Conservation (phyloP, 2,329 filamentous ascomycete genomes). For the Fusarium coicis region DNA sequence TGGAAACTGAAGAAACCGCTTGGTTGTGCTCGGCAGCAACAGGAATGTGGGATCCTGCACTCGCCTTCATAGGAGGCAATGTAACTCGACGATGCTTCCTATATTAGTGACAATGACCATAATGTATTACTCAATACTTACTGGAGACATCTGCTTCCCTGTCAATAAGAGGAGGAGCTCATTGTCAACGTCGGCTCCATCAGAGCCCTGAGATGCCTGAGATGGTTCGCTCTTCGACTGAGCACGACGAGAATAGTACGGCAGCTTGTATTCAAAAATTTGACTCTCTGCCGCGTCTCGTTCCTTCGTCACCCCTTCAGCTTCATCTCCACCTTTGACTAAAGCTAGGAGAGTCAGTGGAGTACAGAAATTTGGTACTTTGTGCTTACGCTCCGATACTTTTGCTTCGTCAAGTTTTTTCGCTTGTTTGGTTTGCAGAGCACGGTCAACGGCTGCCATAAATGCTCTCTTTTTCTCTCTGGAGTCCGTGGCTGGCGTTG, state of each 20-base stretch:
- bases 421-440: conserved; percentile 26
- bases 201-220: conserved; percentile 39
- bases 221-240: conserved; percentile 61
- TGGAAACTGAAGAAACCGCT: neutral
- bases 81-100: conserved; percentile 43
- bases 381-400: conserved; percentile 28
- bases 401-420: neutral
- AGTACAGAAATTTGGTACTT: neutral
- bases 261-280: conserved; percentile 45
- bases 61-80: conserved; percentile 36
- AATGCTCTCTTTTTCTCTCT: conserved; percentile 36
- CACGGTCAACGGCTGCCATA: conserved; percentile 33
- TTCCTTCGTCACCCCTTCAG: conserved; percentile 25
- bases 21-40: conserved; percentile 33
- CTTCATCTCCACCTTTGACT: conserved; percentile 31
- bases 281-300: conserved; percentile 31
- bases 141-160: conserved; percentile 23
- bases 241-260: conserved; percentile 56
- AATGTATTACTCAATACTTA: neutral
- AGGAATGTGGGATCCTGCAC: conserved; percentile 41
- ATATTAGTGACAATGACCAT: conserved; percentile 13
- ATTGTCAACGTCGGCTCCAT: conserved; percentile 23
- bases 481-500: neutral
- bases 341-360: conserved; percentile 32
- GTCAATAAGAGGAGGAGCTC: neutral